phyloP scores from a whole-genome alignment of 257 asterid species.

The Capsicum baccatum region DNA sequence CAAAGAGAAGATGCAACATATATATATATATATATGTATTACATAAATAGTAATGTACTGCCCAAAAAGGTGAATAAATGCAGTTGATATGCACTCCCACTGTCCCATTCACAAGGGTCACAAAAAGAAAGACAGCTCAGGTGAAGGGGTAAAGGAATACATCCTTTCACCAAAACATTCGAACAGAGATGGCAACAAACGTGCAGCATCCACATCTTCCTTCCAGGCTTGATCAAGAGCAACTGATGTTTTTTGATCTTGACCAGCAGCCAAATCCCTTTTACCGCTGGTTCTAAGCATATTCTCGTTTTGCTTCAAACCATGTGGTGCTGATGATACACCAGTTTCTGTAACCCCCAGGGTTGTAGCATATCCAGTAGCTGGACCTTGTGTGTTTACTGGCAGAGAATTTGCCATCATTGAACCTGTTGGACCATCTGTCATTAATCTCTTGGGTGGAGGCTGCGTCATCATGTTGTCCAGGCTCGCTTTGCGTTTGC shows the following conservation, averaged over 20 bases:
- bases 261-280: conserved; percentile 50
- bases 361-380: conserved; percentile 43
- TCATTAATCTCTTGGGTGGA: conserved; percentile 70
- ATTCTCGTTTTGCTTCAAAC: conserved; percentile 51
- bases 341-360: conserved; percentile 21
- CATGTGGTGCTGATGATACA: conserved; percentile 31
- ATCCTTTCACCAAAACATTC: conserved; percentile 87
- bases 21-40: not conserved
- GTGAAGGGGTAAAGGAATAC: conserved; percentile 69
- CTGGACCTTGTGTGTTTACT: conserved; percentile 51
- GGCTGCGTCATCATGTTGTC: conserved; percentile 79
- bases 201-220: conserved; percentile 54
- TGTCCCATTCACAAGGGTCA: conserved; percentile 39
- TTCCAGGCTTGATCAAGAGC: conserved; percentile 69
- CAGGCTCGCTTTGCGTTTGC: conserved; percentile 74
- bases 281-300: conserved; percentile 48
- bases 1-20: not conserved
- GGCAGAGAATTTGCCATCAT: conserved; percentile 45
- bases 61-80: not conserved
- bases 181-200: conserved; percentile 55
- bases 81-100: not conserved
- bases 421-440: conserved; percentile 55
- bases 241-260: conserved; percentile 51
- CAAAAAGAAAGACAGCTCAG: conserved; percentile 62
- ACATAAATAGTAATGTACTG: not conserved